Conservation (phyloP, 805 yeast genomes). For the Metschnikowia colocasiae region DNA sequence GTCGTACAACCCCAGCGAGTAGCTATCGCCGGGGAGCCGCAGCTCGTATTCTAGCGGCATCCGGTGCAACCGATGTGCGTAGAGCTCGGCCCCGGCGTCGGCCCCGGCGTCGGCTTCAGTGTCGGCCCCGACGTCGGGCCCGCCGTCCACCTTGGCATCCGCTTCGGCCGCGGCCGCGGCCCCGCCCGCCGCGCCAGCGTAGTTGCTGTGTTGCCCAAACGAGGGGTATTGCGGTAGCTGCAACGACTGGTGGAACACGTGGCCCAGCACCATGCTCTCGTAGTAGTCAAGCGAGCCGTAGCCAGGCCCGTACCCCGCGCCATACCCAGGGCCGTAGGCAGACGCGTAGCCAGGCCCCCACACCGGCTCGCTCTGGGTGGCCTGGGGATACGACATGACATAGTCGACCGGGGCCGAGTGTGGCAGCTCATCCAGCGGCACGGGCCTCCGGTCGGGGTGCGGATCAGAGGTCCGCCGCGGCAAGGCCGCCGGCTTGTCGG, state of each 20-base stretch:
- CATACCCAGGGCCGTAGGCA: background rate
- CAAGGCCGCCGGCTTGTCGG: background rate
- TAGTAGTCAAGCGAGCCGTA: background rate
- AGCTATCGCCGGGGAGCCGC: too few relatives aligned
- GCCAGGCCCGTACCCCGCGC: background rate
- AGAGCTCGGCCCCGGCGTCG: too few relatives aligned
- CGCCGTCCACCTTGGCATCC: too few relatives aligned
- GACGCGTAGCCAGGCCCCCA: too few relatives aligned
- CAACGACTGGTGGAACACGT: background rate
- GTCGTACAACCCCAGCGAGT: background rate
- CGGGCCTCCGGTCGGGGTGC: background rate
- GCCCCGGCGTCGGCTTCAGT: too few relatives aligned
- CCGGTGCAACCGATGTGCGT: too few relatives aligned
- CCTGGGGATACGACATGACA: conserved; percentile 2
- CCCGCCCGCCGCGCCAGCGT: too few relatives aligned
- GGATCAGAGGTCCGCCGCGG: background rate
- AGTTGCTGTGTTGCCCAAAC: background rate
- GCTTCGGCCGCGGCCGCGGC: too few relatives aligned
- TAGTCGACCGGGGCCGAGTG: background rate
- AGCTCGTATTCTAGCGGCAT: too few relatives aligned
- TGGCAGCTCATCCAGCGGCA: background rate
- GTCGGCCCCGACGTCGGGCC: too few relatives aligned
- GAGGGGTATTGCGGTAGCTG: background rate
- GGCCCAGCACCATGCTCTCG: background rate
- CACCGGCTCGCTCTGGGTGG: background rate